Evolutionary conservation across 148 eudicot genomes (phyloP).

Genomic region (Polygonum aviculare): DNA sequence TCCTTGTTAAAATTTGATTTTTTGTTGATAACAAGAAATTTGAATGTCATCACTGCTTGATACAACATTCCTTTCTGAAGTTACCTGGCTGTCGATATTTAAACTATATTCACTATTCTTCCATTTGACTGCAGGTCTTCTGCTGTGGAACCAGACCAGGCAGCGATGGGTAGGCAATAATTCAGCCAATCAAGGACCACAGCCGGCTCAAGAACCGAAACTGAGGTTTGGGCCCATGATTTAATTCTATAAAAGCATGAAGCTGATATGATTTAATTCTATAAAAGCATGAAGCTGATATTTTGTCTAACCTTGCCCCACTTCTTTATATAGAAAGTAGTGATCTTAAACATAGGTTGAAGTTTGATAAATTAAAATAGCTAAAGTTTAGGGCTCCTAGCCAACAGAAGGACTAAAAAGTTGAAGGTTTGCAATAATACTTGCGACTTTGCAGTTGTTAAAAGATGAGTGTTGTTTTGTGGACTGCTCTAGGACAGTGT

Average conservation of each 20-base stretch:
- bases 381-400: not conserved
- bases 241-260: not conserved
- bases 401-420: not conserved
- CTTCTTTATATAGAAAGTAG: not conserved
- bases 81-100: not conserved
- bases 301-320: not conserved
- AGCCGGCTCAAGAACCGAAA: conserved; percentile 16
- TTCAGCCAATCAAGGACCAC: conserved; percentile 25
- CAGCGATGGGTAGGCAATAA: conserved; percentile 76
- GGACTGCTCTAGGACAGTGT: not conserved
- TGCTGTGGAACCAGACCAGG: conserved; percentile 80
- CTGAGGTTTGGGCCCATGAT: conserved; percentile 3
- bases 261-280: not conserved
- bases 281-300: not conserved
- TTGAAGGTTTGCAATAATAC: not conserved
- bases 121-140: conserved; percentile 43
- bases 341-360: not conserved
- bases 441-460: not conserved
- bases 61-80: not conserved
- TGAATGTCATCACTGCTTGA: not conserved
- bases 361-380: not conserved
- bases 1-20: not conserved
- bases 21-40: not conserved
- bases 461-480: not conserved
- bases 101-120: not conserved